Evolutionary conservation across 257 asterid species (phyloP), one percentile per base, ranked within the genome.

Genomic region (Haberlea rhodopensis): DNA sequence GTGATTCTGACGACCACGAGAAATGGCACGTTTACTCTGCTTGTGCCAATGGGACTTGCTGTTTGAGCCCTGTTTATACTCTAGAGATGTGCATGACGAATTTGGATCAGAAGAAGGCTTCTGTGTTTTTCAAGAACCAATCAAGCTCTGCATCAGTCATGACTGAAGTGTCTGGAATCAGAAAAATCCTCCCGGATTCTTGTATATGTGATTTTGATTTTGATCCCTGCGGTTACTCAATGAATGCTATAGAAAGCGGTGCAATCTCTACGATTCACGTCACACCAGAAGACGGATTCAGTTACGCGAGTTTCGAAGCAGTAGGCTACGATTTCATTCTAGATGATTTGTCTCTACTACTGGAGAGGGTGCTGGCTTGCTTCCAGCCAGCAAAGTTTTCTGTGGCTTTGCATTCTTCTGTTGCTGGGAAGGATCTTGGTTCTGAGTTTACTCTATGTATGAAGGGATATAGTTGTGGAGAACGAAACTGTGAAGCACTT

Each of bases 41-140:
- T 18, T 72, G 72, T 26, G 84, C 87, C 62, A 76, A 73, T 37
- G 57, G 69, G 19, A 72, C 66, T 0, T 13, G 58, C 8, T 51
- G 53, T 24, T 9, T 4, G n/a, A 46, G 51, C 2, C 78, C 88
- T 0, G 80, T 84, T 21, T 85, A 80, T 32, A 87, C 95, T 5
- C 81, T 87, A 2, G 97, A 87, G 80, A 81, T 90, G 86, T 90
- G 95, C 85, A 90, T 90, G 97, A 90, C 91, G 68, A 86, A 80
- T 18, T 73, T 90, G 74, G 85, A 85, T 71, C 82, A 57, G 65
- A 80, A 81, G 62, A 72, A 27, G 66, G 95, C 95, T 26, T 71
- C 90, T 5, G 91, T 85, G 1, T 90, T 90, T 51, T 81, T 71
- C 80, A 89, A 89, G 81, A 79, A 59, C 13, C 83, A 67, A 32